Percentiles rank a stretch among this genome's conserved stretches.
Conservation (phyloP, 352 stramenopile genomes). For the Phytophthora palmivora region DNA sequence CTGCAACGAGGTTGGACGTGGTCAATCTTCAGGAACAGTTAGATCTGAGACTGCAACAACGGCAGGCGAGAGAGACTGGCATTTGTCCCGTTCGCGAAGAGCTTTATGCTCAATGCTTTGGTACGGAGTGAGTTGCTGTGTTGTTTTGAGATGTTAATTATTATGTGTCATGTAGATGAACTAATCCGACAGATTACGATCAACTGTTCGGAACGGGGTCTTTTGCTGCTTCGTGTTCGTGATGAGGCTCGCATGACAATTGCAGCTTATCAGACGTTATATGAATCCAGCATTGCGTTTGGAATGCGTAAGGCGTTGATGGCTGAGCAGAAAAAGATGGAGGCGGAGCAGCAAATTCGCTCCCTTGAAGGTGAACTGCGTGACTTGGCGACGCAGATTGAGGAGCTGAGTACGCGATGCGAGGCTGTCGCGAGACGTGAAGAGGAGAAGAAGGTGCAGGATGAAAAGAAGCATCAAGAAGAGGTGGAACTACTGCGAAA, state of each 20-base stretch:
- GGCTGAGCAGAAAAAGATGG: constrained; percentile 92
- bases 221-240: constrained; percentile 90
- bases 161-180: constrained; percentile 64
- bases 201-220: constrained; percentile 91
- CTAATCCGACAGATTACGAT: constrained; percentile 94
- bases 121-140: constrained; percentile 28
- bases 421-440: constrained; percentile 68
- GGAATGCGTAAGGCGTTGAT: constrained; percentile 95
- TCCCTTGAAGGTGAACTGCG: constrained; percentile 79
- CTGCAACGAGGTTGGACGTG: constrained; percentile 92
- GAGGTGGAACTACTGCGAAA: constrained; percentile 89
- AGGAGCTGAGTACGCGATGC: constrained; percentile 70
- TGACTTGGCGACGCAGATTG: constrained; percentile 83
- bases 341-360: constrained; percentile 85
- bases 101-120: constrained; percentile 94
- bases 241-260: constrained; percentile 94
- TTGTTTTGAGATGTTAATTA: no score
- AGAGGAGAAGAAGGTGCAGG: constrained; percentile 65
- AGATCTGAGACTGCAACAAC: constrained; percentile 91
- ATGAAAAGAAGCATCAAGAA: constrained; percentile 89
- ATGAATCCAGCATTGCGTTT: constrained; percentile 93
- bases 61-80: constrained; percentile 92
- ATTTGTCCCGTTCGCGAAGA: constrained; percentile 94
- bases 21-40: constrained; percentile 92
- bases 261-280: constrained; percentile 93